A percentile compares a stretch with the other conserved stretches of the same genome.
Conservation (phyloP, 257 asterid genomes). For the Ajuga chamaepitys region DNA sequence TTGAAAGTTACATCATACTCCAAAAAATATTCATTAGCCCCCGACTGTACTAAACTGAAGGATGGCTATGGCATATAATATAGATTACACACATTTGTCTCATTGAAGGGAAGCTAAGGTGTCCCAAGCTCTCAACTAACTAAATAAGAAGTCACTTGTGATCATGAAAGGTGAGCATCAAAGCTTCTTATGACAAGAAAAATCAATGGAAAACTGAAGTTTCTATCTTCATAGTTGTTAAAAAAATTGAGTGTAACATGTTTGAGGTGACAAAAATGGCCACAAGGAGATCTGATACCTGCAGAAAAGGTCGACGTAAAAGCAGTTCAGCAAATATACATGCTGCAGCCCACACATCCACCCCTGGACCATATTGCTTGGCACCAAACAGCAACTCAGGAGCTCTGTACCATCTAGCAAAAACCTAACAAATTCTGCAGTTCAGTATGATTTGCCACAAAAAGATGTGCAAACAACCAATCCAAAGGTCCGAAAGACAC, state of each 20-base stretch:
- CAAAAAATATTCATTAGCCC: not conserved
- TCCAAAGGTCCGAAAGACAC: not conserved
- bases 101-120: not conserved
- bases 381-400: conserved; percentile 98
- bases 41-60: not conserved
- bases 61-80: not conserved
- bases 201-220: not conserved
- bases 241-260: not conserved
- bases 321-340: conserved; percentile 98
- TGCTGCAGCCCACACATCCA: conserved; percentile 99
- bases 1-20: not conserved
- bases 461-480: not conserved
- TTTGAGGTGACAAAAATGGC: not conserved
- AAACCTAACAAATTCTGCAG: conserved; percentile 47
- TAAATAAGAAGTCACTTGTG: not conserved
- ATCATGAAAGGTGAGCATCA: not conserved
- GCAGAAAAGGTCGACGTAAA: conserved; percentile 85
- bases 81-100: not conserved
- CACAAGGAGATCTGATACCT: conserved; percentile 38
- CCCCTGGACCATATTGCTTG: conserved; percentile 97
- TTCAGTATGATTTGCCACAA: conserved; percentile 11
- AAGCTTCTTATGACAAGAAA: not conserved
- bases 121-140: not conserved
- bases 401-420: conserved; percentile 98
- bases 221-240: not conserved